These are phyloP conservation scores for Leccinum boreale DNA, from an alignment of 768 basidiomycete species.

Conservation along the genomic window DNA sequence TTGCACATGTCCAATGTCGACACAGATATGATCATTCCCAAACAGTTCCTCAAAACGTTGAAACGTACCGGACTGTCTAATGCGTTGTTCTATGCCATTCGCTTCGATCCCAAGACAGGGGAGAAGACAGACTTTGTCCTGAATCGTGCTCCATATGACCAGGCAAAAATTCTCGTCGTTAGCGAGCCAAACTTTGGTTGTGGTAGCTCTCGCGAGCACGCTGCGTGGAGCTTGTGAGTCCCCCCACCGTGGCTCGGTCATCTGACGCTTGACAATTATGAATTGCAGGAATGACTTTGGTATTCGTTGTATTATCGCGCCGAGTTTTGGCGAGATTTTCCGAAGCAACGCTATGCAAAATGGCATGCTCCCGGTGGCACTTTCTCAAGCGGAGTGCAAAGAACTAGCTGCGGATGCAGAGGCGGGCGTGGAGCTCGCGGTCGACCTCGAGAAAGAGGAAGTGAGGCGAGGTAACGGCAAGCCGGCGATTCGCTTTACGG, in stretches of 20 bases:
- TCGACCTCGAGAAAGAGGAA: constrained; percentile 82
- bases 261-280: neutral
- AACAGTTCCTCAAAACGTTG: constrained; percentile 90
- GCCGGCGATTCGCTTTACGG: constrained; percentile 67
- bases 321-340: constrained; percentile 91
- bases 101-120: constrained; percentile 76
- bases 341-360: constrained; percentile 89
- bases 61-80: constrained; percentile 85
- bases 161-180: constrained; percentile 77
- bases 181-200: constrained; percentile 90
- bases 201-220: constrained; percentile 88
- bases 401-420: constrained; percentile 75
- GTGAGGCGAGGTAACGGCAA: constrained; percentile 74
- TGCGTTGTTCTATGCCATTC: constrained; percentile 78
- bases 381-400: constrained; percentile 69
- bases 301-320: constrained; percentile 83
- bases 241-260: neutral
- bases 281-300: constrained; percentile 76
- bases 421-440: constrained; percentile 70
- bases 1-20: constrained; percentile 82
- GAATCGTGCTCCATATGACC: constrained; percentile 73
- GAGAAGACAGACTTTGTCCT: constrained; percentile 81
- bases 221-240: constrained; percentile 80
- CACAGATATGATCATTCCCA: constrained; percentile 93
- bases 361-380: constrained; percentile 78